These are phyloP conservation scores for Cyclotella baltica DNA, from an alignment of 108 stramenopile species.

Conservation along the genomic window DNA sequence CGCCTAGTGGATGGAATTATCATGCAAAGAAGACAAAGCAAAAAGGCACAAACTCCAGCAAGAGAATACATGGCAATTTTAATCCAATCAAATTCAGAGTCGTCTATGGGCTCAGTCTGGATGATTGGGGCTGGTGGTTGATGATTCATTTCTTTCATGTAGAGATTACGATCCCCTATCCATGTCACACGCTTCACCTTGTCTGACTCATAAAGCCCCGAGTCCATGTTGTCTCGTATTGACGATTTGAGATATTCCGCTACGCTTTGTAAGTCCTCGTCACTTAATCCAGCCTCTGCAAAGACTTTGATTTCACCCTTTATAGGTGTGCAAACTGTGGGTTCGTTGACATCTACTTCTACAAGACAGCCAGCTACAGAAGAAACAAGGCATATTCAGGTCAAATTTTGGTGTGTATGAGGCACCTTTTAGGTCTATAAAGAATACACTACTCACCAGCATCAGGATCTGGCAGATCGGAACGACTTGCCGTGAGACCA, in stretches of 20 bases:
- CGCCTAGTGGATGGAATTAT: neutral
- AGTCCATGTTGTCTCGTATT: slow-evolving; percentile 37
- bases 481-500: slow-evolving; percentile 21
- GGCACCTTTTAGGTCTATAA: neutral
- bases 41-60: slow-evolving; percentile 26
- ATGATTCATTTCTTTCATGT: neutral
- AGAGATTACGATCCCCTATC: slow-evolving; percentile 44
- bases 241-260: slow-evolving; percentile 12
- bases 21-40: slow-evolving; percentile 26
- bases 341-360: slow-evolving; percentile 25
- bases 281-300: slow-evolving; percentile 30
- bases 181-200: slow-evolving; percentile 30
- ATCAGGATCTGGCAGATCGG: slow-evolving; percentile 40
- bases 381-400: neutral
- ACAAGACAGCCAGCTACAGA: slow-evolving; percentile 35
- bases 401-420: neutral
- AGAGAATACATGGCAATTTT: slow-evolving; percentile 26
- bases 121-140: neutral
- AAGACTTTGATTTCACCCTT: slow-evolving; percentile 37
- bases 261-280: slow-evolving; percentile 6
- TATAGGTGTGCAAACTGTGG: slow-evolving; percentile 40
- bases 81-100: neutral
- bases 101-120: neutral
- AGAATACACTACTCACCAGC: slow-evolving; percentile 11
- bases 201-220: slow-evolving; percentile 27